Evolutionary conservation across 2,329 filamentous ascomycete genomes (phyloP).

Genomic region (Phaeosphaeria sp.): DNA sequence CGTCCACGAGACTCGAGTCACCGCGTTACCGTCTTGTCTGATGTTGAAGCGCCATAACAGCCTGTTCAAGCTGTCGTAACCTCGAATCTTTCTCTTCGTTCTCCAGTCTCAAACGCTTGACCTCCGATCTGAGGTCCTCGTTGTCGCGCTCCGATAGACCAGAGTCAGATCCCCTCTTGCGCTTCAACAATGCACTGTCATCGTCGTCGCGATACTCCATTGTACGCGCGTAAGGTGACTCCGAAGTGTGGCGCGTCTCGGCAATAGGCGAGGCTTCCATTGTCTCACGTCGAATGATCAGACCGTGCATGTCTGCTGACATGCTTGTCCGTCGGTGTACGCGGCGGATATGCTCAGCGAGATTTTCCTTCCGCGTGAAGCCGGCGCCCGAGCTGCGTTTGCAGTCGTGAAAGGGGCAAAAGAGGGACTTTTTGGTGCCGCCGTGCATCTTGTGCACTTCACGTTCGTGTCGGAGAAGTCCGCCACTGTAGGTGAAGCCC

Average conservation of each 20-base stretch:
- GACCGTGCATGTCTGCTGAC: constrained; percentile 43
- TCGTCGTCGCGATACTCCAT: constrained; percentile 34
- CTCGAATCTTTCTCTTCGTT: constrained; percentile 51
- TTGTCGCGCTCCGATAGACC: constrained; percentile 30
- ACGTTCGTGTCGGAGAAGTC: constrained; percentile 85
- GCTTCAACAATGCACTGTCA: constrained; percentile 34
- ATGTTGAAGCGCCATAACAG: constrained; percentile 43
- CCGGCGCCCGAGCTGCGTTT: constrained; percentile 88
- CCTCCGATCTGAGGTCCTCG: constrained; percentile 47
- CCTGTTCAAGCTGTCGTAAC: constrained; percentile 43
- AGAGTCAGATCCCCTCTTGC: constrained; percentile 41
- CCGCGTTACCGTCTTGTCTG: constrained; percentile 24
- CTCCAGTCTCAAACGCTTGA: constrained; percentile 51
- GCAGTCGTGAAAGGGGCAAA: constrained; percentile 86
- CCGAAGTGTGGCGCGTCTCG: constrained; percentile 27
- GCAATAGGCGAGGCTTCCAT: constrained; percentile 27
- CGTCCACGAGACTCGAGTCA: not conserved
- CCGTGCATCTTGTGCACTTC: constrained; percentile 93
- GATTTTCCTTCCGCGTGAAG: constrained; percentile 91
- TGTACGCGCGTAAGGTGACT: constrained; percentile 32
- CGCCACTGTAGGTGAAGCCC: constrained; percentile 94
- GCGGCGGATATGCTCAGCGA: constrained; percentile 89
- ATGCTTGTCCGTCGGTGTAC: constrained; percentile 67
- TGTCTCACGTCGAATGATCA: constrained; percentile 38
- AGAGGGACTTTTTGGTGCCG: constrained; percentile 83